Evolutionary conservation across 768 basidiomycete species (phyloP), one percentile per base, ranked within the genome.

Genomic region (Russula foetens): DNA sequence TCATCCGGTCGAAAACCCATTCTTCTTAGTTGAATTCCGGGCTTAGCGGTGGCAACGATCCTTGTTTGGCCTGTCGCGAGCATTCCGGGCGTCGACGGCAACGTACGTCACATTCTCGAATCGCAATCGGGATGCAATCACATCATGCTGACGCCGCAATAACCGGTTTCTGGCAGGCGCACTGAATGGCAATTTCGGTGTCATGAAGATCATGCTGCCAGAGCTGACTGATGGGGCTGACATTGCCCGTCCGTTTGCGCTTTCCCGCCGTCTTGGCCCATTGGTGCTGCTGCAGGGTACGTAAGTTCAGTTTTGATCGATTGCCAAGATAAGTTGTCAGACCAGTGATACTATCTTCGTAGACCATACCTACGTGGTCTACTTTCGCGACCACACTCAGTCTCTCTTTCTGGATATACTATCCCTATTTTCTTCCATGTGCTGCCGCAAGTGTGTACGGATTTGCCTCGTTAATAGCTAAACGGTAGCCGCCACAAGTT

Each of bases 171-270:
- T 53, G 58, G 41, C 49, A 50, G 57, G 57, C 19, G 49, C 49
- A 29, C 39, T 58, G 17, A 58, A 58, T 19, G 57, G 38, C 17
- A 58, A 58, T 23, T 29, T 49, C 11, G 53, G 53, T 24, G 43
- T 55, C 14, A 49, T 39, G 35, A 50, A 48, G 38, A 44, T 39
- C 4, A 58, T 83, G 66, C 77, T 88, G 73, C 84, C 79, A 0
- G 85, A 87, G 58, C 68, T 87, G 38, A 84, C 84, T 0, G 84
- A 86, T 64, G 71, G 77, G 0, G 79, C 81, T 0, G 86, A 86
- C 66, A 75, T 78, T 51, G 75, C 78, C 12, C 70, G 73, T 48
- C 77, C 68, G 0, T 72, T 75, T 29, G 66, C 72, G 3, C 56
- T 72, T 12, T 77, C 26, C 75, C 77, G 7, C 59, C 76, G 0